A percentile compares a stretch with the other conserved stretches of the same genome.
phyloP scores from a whole-genome alignment of 257 asterid genomes.

The Verbascum thapsus region DNA sequence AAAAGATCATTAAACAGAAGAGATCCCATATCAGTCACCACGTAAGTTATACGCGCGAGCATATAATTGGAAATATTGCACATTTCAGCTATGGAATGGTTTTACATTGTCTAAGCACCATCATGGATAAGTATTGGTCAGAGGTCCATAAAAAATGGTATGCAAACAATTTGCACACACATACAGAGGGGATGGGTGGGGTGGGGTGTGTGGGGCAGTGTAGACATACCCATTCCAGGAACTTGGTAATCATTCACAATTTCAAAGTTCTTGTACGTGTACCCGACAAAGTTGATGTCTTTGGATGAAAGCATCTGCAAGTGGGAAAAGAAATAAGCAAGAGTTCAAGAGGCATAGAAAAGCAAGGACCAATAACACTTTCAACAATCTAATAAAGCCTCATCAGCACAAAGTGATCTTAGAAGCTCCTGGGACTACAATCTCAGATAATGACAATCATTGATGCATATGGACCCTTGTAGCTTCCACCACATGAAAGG shows the following conservation, averaged over 20 bases:
- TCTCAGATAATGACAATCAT: too few relatives aligned
- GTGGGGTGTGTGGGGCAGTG: conserved; percentile 37
- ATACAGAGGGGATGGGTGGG: conserved; percentile 24
- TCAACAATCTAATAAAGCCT: conserved; percentile 1
- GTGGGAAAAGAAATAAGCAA: conserved; percentile 30
- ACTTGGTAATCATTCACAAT: conserved; percentile 94
- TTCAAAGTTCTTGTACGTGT: conserved; percentile 96
- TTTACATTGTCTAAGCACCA: conserved; percentile 16
- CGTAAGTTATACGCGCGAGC: conserved; percentile 4
- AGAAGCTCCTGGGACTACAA: too few relatives aligned
- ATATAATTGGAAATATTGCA: conserved; percentile 9
- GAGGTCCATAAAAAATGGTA: neutral
- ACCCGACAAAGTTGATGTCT: conserved; percentile 94
- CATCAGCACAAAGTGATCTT: neutral
- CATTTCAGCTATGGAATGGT: neutral
- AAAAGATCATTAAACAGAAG: conserved; percentile 19
- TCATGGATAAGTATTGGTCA: neutral
- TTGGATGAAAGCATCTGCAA: conserved; percentile 93
- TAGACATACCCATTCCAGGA: conserved; percentile 78
- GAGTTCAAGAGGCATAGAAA: conserved; percentile 12
- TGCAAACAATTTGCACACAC: neutral
- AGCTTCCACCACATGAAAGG: too few relatives aligned
- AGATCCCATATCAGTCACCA: conserved; percentile 30
- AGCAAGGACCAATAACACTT: conserved; percentile 9
- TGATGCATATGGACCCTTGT: too few relatives aligned